A percentile compares a stretch with the other conserved stretches of the same genome.
Conservation (phyloP, 768 basidiomycete species). For the Suillus lakei region DNA sequence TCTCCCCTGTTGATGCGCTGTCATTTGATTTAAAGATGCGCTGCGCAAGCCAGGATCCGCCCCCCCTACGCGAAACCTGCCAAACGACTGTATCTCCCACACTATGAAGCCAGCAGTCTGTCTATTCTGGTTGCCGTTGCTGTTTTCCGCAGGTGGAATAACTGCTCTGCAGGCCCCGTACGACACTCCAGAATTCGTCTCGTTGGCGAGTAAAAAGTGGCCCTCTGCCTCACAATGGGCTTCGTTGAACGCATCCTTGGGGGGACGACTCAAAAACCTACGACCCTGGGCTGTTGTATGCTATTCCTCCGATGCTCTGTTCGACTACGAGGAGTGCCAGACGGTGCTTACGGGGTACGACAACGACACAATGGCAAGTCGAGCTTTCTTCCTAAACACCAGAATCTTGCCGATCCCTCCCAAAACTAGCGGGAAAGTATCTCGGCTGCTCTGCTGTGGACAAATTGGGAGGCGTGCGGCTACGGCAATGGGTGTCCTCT, state of each 20-base stretch:
- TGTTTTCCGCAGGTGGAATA: neutral
- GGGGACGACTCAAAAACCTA: slow-evolving; percentile 15
- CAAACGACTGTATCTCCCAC: neutral
- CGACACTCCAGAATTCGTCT: neutral
- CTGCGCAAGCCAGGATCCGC: neutral
- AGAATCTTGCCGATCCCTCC: neutral
- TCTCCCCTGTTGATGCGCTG: neutral
- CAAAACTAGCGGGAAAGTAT: slow-evolving; percentile 21
- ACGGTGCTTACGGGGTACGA: slow-evolving; percentile 18
- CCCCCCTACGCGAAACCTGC: neutral
- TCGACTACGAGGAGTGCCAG: slow-evolving; percentile 14
- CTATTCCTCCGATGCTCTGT: slow-evolving; percentile 15
- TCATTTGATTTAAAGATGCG: neutral
- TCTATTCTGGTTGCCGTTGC: neutral
- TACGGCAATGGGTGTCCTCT: slow-evolving; percentile 23
- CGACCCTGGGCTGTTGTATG: slow-evolving; percentile 24
- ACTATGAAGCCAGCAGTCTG: neutral
- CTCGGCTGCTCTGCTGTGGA: slow-evolving; percentile 24
- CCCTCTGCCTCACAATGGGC: slow-evolving; percentile 15
- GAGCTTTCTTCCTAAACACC: neutral
- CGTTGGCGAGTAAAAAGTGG: slow-evolving; percentile 13
- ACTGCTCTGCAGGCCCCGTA: slow-evolving; percentile 5
- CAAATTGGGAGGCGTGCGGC: slow-evolving; percentile 28
- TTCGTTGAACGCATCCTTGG: slow-evolving; percentile 14
- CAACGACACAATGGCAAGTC: slow-evolving; percentile 14